Evolutionary conservation across 139 green algal species (phyloP), one percentile per base, ranked within the genome.

Genomic region (Micractinium sp.): DNA sequence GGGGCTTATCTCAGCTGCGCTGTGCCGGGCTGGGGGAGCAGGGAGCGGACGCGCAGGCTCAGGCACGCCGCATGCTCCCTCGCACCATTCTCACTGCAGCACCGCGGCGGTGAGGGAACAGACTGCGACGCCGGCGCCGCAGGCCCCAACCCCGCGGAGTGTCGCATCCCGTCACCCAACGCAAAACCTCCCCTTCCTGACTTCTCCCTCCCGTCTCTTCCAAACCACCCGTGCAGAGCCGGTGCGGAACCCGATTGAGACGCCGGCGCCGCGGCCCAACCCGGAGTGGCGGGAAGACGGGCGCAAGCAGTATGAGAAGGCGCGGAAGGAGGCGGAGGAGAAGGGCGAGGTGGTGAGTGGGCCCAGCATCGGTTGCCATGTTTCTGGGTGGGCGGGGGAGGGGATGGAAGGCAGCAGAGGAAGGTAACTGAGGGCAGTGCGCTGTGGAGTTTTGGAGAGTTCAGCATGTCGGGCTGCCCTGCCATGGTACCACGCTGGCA

Each of bases 161-260:
- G 36, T 14, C 39, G 33, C 22, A 33, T 5, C 39, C 36, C 14
- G 76, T 63, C 39, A 82, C 25, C 23, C 77, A 22, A 29, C n/a
- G 3, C 33, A n/a, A n/a, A n/a, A 9, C 13, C 31, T 56, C 38
- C 9, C 19, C 76, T 14, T 82, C 14, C 22, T 35, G 20, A 66
- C 27, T 27, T 36, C 38, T 27, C 31, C 53, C 60, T 53, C 33
- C 12, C 0, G 3, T 33, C 81, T 13, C 53, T 3, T 36, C 35
- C 36, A 33, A 18, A 7, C 71, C 31, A n/a, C 13, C 18, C 2
- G 29, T 38, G 19, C 88, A 66, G 77, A 35, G 35, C 41, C 88
- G 5, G 80, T 89, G 36, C 53, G 85, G 39, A 15, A 73, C 23
- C 78, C 80, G 3, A 83, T 71, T 39, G 84, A 87, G 83, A 56